Base-by-base conservation (phyloP, 148 eudicot genomes). In the Vaccinium corymbosum region DNA sequence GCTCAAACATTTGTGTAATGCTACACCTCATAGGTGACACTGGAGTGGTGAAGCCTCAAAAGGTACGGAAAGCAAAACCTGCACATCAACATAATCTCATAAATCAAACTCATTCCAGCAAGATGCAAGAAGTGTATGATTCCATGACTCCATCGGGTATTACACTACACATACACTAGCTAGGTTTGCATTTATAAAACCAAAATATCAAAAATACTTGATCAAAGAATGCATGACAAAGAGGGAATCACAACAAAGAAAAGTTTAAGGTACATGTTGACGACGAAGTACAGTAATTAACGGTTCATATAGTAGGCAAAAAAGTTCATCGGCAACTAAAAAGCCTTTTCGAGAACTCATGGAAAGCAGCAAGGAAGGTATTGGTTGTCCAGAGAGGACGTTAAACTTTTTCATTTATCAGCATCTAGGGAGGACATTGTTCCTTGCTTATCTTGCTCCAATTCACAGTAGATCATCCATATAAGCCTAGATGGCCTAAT, bases 11-110 rank as follows among this genome's bases (percentile, higher is more conserved):
- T 61, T 90, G 92, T n/a, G 92, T 55, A 35, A 35, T 13, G 93
- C 94, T 90, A 72, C 93, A 93, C 81, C 91, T 97, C 98, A 95
- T 95, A 84, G 51, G 84, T 79, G 11, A 77, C 57, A 32, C 57
- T 61, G 10, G 76, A 20, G 48, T 85, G 56, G 19, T 8, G 72
- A 57, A 76, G 81, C 78, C 53, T 32, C 76, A 46, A 82, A 25
- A 72, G 61, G n/a, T 50, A 42, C 72, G 76, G 42, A 81, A 62
- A 84, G n/a, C 55, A 50, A 42, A 79, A 87, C 89, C 93, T 93
- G 92, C 90, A 89, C 15, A 81, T 19, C 52, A 79, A 86, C 68
- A 80, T 12, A 79, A 80, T 71, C 50, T 49, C 52, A 76, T 32
- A 55, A 79, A 76, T 53, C 74, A 61, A 76, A 32, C 42, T 29